Evolutionary conservation across 768 basidiomycete species (phyloP), one percentile per base, ranked within the genome.

Genomic region (Suillus plorans): DNA sequence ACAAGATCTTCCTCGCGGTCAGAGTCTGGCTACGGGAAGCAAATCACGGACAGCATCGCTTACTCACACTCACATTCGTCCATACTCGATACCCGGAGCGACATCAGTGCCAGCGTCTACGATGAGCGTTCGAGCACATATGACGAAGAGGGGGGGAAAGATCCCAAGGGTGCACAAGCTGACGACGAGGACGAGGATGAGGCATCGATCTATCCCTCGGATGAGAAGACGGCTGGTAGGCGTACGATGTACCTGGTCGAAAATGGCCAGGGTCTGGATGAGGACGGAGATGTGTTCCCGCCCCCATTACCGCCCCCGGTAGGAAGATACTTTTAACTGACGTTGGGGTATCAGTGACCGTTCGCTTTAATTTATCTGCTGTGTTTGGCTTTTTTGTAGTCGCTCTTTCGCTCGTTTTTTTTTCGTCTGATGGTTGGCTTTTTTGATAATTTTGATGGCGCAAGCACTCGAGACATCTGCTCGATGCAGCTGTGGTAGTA

Each of bases 241-340:
- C 73, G 76, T 57, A 76, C 76, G 18, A 76, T 76, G 75, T 76
- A 76, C 61, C 71, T 76, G 28, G 9, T 76, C 39, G 76, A 76
- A 25, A 63, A 77, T 39, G 75, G 70, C 1, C 72, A 67, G 39
- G 18, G 47, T 22, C 71, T 68, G n/a, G 75, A 72, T 41, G 66
- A 60, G 2, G 69, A 61, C 12, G 69, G 16, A 36, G 45, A 36
- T 34, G 55, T 13, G 9, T 25, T 62, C 13, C 34, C 45, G 18
- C 45, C 56, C 7, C 31, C 37, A 31, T 28, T 56, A 6, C 62
- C 58, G 3, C 16, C 25, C 58, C 57, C 9, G 45, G 36, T 31
- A 10, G 60, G 16, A 25, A 12, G 37, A n/a, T 58, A 55, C 39
- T 61, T 62, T 44, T 36, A 50, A 47, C 36, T 37, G 34, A 65